A percentile compares a stretch with the other conserved stretches of the same genome.
phyloP scores from a whole-genome alignment of 371 early-diverging fungal species.

The Lichtheimia ramosa region DNA sequence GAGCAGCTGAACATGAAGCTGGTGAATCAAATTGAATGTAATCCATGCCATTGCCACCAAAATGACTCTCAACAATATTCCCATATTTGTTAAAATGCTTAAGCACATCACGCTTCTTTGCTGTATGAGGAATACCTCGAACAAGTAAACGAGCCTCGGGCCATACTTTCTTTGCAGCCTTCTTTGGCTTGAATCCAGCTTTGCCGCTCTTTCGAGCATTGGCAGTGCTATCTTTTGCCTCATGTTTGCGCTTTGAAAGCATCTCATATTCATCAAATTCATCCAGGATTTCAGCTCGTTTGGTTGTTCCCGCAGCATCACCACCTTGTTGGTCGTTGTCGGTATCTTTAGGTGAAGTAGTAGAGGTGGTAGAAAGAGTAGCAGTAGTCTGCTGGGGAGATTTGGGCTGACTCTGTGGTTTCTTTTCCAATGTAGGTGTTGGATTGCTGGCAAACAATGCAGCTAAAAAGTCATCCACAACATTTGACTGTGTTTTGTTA shows the following conservation, averaged over 20 bases:
- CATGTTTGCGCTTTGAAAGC: slow-evolving; percentile 32
- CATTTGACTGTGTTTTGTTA: slow-evolving; percentile 24
- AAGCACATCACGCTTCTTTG: slow-evolving; percentile 34
- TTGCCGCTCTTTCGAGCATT: slow-evolving; percentile 2
- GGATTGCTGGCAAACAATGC: slow-evolving; percentile 45
- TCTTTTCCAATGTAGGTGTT: slow-evolving; percentile 53
- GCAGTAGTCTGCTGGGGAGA: slow-evolving; percentile 2
- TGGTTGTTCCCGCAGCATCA: slow-evolving; percentile 5
- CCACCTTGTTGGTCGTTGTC: slow-evolving; percentile 6
- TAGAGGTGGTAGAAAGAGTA: background rate
- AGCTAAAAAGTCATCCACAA: slow-evolving; percentile 50
- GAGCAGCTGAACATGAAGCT: slow-evolving; percentile 37
- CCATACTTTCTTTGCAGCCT: slow-evolving; percentile 2
- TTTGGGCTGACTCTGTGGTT: slow-evolving; percentile 11
- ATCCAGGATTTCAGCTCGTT: slow-evolving; percentile 29
- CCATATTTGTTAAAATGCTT: slow-evolving; percentile 50
- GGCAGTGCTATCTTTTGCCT: slow-evolving; percentile 7
- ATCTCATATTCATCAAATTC: slow-evolving; percentile 54
- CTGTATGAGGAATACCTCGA: slow-evolving; percentile 34
- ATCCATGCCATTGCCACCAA: slow-evolving; percentile 35
- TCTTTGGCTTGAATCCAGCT: background rate
- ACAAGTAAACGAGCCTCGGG: slow-evolving; percentile 47
- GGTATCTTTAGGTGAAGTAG: background rate
- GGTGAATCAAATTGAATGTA: slow-evolving; percentile 47
- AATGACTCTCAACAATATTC: slow-evolving; percentile 35